These are phyloP conservation scores for Rhodotorula sp. DNA, from an alignment of 1,284 basidiomycete species.

Conservation along the genomic window DNA sequence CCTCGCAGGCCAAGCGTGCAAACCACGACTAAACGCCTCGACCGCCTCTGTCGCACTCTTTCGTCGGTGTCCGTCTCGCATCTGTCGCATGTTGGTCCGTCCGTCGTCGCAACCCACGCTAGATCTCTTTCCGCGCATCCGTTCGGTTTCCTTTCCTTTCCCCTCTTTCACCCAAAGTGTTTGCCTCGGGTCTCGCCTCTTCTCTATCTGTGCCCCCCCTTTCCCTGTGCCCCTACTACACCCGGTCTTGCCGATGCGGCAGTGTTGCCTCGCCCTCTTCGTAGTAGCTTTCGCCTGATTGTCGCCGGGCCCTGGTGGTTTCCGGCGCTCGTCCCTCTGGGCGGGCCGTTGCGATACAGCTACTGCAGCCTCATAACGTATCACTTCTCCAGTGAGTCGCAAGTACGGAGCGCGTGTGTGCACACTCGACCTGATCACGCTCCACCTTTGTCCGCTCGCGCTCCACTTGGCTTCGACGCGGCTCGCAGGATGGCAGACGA, in stretches of 20 bases:
- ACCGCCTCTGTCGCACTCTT: neutral
- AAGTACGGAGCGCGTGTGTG: too few relatives aligned
- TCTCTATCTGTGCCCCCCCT: neutral
- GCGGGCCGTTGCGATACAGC: too few relatives aligned
- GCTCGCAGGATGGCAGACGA: conserved; percentile 1
- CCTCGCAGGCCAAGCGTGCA: conserved; percentile 35
- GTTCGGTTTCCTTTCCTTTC: neutral
- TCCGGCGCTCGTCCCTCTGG: too few relatives aligned
- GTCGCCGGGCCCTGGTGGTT: too few relatives aligned
- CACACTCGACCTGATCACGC: neutral
- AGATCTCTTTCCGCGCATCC: neutral
- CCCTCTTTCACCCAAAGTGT: neutral
- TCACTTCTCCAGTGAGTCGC: too few relatives aligned
- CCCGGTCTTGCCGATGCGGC: too few relatives aligned
- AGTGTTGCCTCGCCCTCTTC: too few relatives aligned
- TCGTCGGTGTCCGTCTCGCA: conserved; percentile 1
- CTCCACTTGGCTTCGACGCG: neutral
- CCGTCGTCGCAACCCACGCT: neutral
- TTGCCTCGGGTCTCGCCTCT: too few relatives aligned
- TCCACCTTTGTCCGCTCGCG: neutral
- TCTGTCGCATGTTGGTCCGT: neutral
- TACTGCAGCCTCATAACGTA: too few relatives aligned
- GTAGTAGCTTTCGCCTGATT: too few relatives aligned
- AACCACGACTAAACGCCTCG: conserved; percentile 31
- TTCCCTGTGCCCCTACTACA: too few relatives aligned